These are phyloP conservation scores for Venturia nashicola DNA, from an alignment of 2,329 filamentous ascomycete genomes.

Conservation along the genomic window DNA sequence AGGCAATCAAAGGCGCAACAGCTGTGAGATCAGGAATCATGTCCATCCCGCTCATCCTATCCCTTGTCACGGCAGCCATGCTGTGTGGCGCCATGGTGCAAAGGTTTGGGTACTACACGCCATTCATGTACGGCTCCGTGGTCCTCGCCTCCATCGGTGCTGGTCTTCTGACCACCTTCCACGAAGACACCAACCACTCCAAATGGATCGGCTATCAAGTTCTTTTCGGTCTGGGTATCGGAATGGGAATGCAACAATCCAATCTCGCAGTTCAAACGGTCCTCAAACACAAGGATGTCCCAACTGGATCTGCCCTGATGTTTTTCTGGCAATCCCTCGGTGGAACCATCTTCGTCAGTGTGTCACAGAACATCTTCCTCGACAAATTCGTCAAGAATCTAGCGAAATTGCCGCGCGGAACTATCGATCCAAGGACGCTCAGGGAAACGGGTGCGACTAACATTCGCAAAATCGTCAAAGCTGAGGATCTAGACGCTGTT, in stretches of 20 bases:
- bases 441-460: conserved; percentile 10
- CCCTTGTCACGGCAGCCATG: conserved; percentile 21
- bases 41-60: conserved; percentile 26
- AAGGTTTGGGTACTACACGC: conserved; percentile 25
- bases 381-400: conserved; percentile 8
- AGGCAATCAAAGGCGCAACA: conserved; percentile 28
- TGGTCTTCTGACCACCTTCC: conserved; percentile 25
- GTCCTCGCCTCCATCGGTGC: conserved; percentile 24
- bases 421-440: neutral
- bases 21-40: conserved; percentile 24
- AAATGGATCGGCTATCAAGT: conserved; percentile 30
- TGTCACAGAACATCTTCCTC: conserved; percentile 12
- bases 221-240: conserved; percentile 16
- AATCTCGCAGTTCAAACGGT: conserved; percentile 12
- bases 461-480: conserved; percentile 4
- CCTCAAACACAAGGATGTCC: conserved; percentile 11
- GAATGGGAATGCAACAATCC: conserved; percentile 14
- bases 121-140: conserved; percentile 22
- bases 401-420: neutral
- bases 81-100: conserved; percentile 22
- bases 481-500: neutral
- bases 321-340: conserved; percentile 12
- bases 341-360: conserved; percentile 12
- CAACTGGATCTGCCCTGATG: conserved; percentile 10
- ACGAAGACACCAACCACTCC: conserved; percentile 10